Evolutionary conservation across 106 monocot species (phyloP).

Genomic region (Dendrobium huoshanense): DNA sequence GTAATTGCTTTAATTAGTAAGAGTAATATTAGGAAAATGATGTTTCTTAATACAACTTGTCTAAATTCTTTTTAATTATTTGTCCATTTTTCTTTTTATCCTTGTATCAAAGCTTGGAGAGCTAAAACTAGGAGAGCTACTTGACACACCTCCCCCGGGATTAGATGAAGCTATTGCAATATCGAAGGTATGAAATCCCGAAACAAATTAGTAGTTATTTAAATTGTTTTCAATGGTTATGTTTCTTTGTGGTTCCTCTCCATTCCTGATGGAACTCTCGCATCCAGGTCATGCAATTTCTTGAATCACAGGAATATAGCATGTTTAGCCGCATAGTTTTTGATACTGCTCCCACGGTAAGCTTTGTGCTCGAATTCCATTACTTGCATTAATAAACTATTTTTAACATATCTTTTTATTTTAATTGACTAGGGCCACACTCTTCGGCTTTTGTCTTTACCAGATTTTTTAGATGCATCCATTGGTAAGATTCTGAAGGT

Average conservation of each 20-base stretch:
- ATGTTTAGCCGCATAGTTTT: constrained; percentile 97
- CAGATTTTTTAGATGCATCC: constrained; percentile 94
- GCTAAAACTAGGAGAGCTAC: constrained; percentile 84
- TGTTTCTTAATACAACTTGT: not conserved
- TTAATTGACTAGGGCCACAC: constrained; percentile 68
- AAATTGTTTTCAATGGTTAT: constrained; percentile 1
- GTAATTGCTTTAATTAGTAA: not conserved
- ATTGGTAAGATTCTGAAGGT: constrained; percentile 96
- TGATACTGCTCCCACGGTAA: constrained; percentile 98
- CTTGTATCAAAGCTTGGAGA: constrained; percentile 74
- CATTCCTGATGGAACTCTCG: not conserved
- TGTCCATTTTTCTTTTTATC: constrained; percentile 1
- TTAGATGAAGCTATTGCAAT: constrained; percentile 99
- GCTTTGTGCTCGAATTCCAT: not conserved
- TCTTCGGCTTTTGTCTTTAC: constrained; percentile 91
- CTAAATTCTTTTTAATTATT: not conserved
- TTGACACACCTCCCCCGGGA: constrained; percentile 95
- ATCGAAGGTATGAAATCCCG: constrained; percentile 61
- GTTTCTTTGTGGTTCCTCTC: not conserved
- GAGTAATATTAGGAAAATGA: not conserved
- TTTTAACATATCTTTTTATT: not conserved
- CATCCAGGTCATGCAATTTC: constrained; percentile 95
- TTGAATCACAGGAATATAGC: constrained; percentile 84
- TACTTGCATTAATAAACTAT: not conserved
- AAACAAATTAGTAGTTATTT: not conserved